Conservation (phyloP, 331 rosid genomes). For the Spiraea crenata region DNA sequence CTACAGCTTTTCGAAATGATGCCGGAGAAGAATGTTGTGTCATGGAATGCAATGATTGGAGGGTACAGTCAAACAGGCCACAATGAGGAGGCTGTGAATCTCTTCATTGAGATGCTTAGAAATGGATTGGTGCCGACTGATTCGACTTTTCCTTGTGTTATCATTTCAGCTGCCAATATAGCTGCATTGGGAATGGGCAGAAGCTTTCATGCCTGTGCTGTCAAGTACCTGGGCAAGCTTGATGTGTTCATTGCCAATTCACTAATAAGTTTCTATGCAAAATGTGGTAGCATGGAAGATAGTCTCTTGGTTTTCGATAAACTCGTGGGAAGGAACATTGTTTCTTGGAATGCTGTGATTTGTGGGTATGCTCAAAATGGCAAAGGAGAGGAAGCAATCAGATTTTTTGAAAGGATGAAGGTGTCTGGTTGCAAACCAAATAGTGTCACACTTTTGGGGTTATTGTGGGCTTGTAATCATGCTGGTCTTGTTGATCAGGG, state of each 20-base stretch:
- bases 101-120: slow-evolving; percentile 64
- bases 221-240: slow-evolving; percentile 73
- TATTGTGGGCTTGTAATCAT: slow-evolving; percentile 95
- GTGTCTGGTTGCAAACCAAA: slow-evolving; percentile 49
- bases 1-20: slow-evolving; percentile 48
- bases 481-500: slow-evolving; percentile 77
- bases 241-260: slow-evolving; percentile 67
- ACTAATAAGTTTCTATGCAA: slow-evolving; percentile 79
- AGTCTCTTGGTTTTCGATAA: slow-evolving; percentile 58
- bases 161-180: slow-evolving; percentile 69
- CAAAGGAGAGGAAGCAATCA: slow-evolving; percentile 67
- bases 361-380: slow-evolving; percentile 97
- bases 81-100: slow-evolving; percentile 72
- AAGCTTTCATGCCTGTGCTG: slow-evolving; percentile 76
- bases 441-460: slow-evolving; percentile 65
- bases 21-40: slow-evolving; percentile 76
- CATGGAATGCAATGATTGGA: slow-evolving; percentile 88
- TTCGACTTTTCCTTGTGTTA: slow-evolving; percentile 75
- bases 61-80: slow-evolving; percentile 87
- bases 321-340: slow-evolving; percentile 46
- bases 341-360: slow-evolving; percentile 89
- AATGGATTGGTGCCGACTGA: slow-evolving; percentile 56
- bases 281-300: slow-evolving; percentile 90
- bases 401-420: slow-evolving; percentile 57
- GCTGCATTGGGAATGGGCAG: slow-evolving; percentile 76